These are phyloP conservation scores for thale cress (Arabidopsis thaliana) DNA, from an alignment of 345 rosid genomes.

Conservation along the genomic window TAIR10.1 NC_003070.9:17561501-17562000, in stretches of 20 bases:
- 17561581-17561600: conserved; percentile 60
- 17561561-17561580: conserved; percentile 52
- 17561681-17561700: conserved; percentile 74
- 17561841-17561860: background rate
- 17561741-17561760: conserved; percentile 42
- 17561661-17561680: conserved; percentile 59
- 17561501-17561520: conserved; percentile 49
- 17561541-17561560: conserved; percentile 30
- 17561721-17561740: conserved; percentile 83
- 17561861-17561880: background rate
- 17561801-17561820: background rate
- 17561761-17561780: conserved; percentile 29
- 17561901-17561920: background rate
- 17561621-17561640: conserved; percentile 71
- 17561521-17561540: conserved; percentile 48
- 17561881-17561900: background rate
- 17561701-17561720: conserved; percentile 78
- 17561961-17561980: conserved; percentile 8
- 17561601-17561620: conserved; percentile 69
- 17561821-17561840: background rate
- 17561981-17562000: background rate
- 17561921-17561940: background rate
- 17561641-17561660: conserved; percentile 72
- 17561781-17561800: conserved; percentile 27
- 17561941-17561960: conserved; percentile 1